A percentile compares a stretch with the other conserved stretches of the same genome.
phyloP scores from a whole-genome alignment of 306 rosid genomes.

The Calophaca sinica region DNA sequence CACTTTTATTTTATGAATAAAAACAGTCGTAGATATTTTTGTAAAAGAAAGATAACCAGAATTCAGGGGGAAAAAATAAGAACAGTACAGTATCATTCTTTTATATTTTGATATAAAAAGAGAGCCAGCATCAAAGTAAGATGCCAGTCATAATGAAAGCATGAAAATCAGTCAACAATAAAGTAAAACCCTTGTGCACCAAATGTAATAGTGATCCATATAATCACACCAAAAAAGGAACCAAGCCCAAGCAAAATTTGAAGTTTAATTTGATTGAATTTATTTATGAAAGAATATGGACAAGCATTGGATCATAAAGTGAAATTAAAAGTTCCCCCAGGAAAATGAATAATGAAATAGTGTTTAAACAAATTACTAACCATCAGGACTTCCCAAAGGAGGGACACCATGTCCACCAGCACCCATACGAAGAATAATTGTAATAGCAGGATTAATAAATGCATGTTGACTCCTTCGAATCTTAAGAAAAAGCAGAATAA shows the following conservation, averaged over 20 bases:
- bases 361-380: constrained; percentile 62
- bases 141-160: constrained; percentile 26
- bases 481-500: constrained; percentile 54
- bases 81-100: not conserved
- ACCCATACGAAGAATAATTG: constrained; percentile 95
- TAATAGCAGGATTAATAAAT: constrained; percentile 93
- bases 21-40: not conserved
- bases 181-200: constrained; percentile 18
- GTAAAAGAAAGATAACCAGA: constrained; percentile 12
- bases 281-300: constrained; percentile 36
- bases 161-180: constrained; percentile 15
- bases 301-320: constrained; percentile 28
- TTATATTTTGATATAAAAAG: constrained; percentile 22
- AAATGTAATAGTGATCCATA: constrained; percentile 28
- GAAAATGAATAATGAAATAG: constrained; percentile 23
- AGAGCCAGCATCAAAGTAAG: constrained; percentile 16
- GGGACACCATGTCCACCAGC: constrained; percentile 99
- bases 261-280: constrained; percentile 18
- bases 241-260: constrained; percentile 26
- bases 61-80: not conserved
- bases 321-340: constrained; percentile 12
- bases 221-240: constrained; percentile 12
- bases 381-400: constrained; percentile 99
- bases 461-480: constrained; percentile 98
- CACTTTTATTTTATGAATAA: constrained; percentile 27